Percentiles rank a stretch among this genome's conserved stretches.
These are phyloP conservation scores for Fusarium sp. DNA, from an alignment of 2,329 filamentous ascomycete species.

Conservation along the genomic window DNA sequence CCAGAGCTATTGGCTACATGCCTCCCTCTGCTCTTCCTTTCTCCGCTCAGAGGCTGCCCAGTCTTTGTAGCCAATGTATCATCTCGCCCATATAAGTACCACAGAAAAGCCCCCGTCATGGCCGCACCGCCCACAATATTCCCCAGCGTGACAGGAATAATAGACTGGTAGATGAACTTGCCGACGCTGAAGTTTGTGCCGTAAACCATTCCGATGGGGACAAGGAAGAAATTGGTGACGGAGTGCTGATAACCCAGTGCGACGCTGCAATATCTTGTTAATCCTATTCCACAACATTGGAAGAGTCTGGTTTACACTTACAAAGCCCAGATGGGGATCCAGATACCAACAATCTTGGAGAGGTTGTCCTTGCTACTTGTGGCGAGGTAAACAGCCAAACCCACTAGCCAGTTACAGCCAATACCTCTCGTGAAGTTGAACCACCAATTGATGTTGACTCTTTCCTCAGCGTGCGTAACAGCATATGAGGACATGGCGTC, in stretches of 20 bases:
- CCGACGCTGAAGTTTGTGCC: background rate
- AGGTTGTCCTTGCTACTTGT: background rate
- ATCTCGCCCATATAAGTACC: background rate
- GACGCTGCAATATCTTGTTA: background rate
- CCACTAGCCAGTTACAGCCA: background rate
- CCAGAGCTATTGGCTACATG: background rate
- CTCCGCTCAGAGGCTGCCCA: background rate
- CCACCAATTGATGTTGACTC: background rate
- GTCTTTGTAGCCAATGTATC: background rate
- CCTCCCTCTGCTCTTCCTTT: background rate
- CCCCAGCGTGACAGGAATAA: background rate
- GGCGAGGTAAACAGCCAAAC: rapidly evolving
- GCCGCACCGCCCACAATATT: background rate
- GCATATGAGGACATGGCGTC: background rate
- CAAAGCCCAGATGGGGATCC: background rate
- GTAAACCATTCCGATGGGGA: background rate
- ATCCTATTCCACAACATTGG: background rate
- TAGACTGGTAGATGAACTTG: background rate
- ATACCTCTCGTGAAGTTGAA: background rate
- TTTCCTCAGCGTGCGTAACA: background rate
- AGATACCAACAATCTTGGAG: background rate
- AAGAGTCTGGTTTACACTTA: background rate
- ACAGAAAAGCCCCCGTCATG: background rate
- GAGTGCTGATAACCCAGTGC: background rate
- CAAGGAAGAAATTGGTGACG: background rate